Evolutionary conservation across 2,329 filamentous ascomycete species (phyloP).

Genomic region (Phaeomoniella chlamydospora): DNA sequence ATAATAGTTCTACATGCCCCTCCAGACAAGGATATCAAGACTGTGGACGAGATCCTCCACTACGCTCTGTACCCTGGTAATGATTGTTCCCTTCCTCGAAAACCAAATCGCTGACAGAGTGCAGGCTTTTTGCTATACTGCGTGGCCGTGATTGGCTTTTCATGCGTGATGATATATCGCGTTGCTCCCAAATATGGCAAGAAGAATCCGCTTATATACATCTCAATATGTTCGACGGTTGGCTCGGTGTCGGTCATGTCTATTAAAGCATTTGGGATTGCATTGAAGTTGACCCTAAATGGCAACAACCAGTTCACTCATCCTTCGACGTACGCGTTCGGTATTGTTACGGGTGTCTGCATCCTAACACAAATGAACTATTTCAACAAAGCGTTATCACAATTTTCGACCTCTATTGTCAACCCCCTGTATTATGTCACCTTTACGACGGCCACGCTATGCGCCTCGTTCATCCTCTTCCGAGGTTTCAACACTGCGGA

Average conservation of each 20-base stretch:
- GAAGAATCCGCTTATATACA: slow-evolving; percentile 89
- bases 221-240: slow-evolving; percentile 95
- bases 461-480: slow-evolving; percentile 92
- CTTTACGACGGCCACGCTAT: slow-evolving; percentile 86
- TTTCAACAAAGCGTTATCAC: slow-evolving; percentile 95
- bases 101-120: slow-evolving; percentile 5
- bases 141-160: slow-evolving; percentile 64
- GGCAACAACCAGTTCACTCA: slow-evolving; percentile 93
- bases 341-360: slow-evolving; percentile 83
- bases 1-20: slow-evolving; percentile 97
- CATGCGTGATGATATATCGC: slow-evolving; percentile 89
- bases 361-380: slow-evolving; percentile 99
- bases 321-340: slow-evolving; percentile 93
- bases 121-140: slow-evolving; percentile 84
- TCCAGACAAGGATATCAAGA: slow-evolving; percentile 79
- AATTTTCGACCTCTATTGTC: slow-evolving; percentile 94
- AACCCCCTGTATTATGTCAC: slow-evolving; percentile 96
- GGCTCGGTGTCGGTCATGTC: slow-evolving; percentile 98
- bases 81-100: slow-evolving; percentile 13
- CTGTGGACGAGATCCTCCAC: slow-evolving; percentile 78
- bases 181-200: slow-evolving; percentile 80
- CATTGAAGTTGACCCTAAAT: slow-evolving; percentile 81
- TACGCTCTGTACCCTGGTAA: slow-evolving; percentile 85
- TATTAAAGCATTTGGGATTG: slow-evolving; percentile 96
- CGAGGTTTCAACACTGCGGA: slow-evolving; percentile 92